Evolutionary conservation across 2,329 filamentous ascomycete species (phyloP), one percentile per base, ranked within the genome.

Genomic region (Parafenestella ontariensis): DNA sequence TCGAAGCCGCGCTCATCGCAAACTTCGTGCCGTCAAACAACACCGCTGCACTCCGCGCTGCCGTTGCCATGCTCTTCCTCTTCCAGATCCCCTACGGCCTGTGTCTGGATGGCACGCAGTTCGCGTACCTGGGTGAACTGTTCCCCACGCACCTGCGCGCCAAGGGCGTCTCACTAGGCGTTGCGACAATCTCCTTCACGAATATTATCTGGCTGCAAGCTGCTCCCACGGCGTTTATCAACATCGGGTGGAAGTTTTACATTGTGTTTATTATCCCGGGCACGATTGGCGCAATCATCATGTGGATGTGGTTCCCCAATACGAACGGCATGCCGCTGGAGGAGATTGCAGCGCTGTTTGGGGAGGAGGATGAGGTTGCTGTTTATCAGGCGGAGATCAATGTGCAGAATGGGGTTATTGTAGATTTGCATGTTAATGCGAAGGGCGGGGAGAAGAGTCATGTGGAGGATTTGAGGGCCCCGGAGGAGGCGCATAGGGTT

Each of bases 261-360:
- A 53, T 68, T 13, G 59, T 59, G 4, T 66, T 68, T 47, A 62
- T 65, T 26, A 61, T 66, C 17, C 64, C 59, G 1, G 57, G 49
- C 5, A 57, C 53, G 6, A 59, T 80, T 33, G 81, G 81, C 13
- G 81, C 77, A 66, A 46, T 82, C 5, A 73, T 79, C 50, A 76
- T 83, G 21, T 76, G 78, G 48, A 79, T 83, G 70, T 82, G 73
- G 59, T 85, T 83, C 59, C 82, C 82, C 0, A 81, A 85, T 56
- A 81, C 83, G 1, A 82, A 83, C 59, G 82, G 82, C 10, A 80
- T 85, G 76, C 79, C 82, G 17, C 70, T 85, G 3, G 83, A 85
- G 61, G 81, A 82, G 29, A 56, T 62, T 21, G 61, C 60, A 15
- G 58, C 57, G 11, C 11, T 66, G 5, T 69, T 69, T 39, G 87